Percentiles rank a stretch among this genome's conserved stretches.
These are phyloP conservation scores for Aegilops speltoides DNA, from an alignment of 176 grass and related monocot species.

Conservation along the genomic window DNA sequence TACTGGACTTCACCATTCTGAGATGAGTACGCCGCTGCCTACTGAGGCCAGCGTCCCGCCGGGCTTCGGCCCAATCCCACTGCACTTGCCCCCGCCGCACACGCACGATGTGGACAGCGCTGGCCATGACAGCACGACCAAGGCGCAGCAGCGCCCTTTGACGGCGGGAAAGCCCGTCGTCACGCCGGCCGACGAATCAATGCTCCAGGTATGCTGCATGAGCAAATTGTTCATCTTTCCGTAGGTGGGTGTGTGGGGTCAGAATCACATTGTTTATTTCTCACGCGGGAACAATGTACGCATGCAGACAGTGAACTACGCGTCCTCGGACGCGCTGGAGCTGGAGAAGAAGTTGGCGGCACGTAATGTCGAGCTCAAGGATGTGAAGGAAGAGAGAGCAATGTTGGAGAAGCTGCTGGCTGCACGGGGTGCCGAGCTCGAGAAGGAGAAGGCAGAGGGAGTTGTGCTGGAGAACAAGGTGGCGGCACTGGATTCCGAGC, in stretches of 20 bases:
- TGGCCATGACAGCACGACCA: neutral
- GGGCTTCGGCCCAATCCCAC: neutral
- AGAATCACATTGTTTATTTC: neutral
- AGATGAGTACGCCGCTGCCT: neutral
- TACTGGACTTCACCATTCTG: neutral
- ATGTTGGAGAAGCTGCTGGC: no score
- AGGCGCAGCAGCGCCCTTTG: no score
- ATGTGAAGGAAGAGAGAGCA: no score
- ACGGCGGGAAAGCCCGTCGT: no score
- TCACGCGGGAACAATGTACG: no score
- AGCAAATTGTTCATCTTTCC: neutral
- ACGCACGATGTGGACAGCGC: neutral
- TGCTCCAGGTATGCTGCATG: neutral
- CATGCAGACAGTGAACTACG: neutral
- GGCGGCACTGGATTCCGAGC: no score
- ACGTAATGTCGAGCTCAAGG: no score
- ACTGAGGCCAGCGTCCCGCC: neutral
- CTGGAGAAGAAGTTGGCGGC: neutral
- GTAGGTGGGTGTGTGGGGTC: neutral
- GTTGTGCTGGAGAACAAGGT: no score
- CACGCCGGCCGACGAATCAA: neutral
- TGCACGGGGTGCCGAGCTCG: no score
- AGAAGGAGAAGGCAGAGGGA: no score
- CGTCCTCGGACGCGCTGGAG: neutral
- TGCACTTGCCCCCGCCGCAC: neutral